A percentile compares a stretch with the other conserved stretches of the same genome.
Conservation (phyloP, 441 rosid genomes). For the Bocquillonia castaneifolia region DNA sequence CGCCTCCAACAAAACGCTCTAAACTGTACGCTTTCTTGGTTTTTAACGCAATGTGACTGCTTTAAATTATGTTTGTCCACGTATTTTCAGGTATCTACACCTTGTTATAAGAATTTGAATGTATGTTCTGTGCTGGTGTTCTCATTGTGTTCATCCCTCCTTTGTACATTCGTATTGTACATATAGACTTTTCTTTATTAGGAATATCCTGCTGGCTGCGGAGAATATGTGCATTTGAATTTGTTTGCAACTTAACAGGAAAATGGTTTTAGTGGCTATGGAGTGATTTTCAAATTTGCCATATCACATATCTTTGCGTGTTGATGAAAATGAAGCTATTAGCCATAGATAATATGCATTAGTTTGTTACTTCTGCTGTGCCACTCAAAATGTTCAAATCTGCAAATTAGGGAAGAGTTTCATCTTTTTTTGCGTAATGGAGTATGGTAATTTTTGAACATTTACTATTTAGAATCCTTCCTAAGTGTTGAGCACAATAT, state of each 20-base stretch:
- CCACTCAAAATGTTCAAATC: not conserved
- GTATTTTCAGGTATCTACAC: slow-evolving; percentile 5
- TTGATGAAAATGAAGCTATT: not conserved
- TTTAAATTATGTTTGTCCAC: slow-evolving; percentile 20
- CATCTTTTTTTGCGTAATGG: not conserved
- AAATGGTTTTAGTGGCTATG: not conserved
- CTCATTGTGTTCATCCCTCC: not conserved
- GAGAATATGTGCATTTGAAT: slow-evolving; percentile 4
- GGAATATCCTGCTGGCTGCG: no score
- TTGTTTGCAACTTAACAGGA: not conserved
- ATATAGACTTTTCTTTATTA: no score
- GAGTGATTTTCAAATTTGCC: not conserved
- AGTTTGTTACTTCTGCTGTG: not conserved
- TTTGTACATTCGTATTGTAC: no score
- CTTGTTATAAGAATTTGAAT: not conserved
- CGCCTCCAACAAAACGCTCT: slow-evolving; percentile 48
- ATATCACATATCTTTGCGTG: not conserved
- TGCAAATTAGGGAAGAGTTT: not conserved
- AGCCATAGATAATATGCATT: slow-evolving; percentile 4
- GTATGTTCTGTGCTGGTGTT: not conserved
- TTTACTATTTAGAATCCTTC: not conserved
- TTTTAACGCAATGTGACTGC: slow-evolving; percentile 16
- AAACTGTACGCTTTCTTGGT: slow-evolving; percentile 43
- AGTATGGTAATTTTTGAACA: not conserved
- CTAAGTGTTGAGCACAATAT: not conserved